phyloP scores from a whole-genome alignment of 495 filamentous ascomycete species.

The Penicillium samsonianum region DNA sequence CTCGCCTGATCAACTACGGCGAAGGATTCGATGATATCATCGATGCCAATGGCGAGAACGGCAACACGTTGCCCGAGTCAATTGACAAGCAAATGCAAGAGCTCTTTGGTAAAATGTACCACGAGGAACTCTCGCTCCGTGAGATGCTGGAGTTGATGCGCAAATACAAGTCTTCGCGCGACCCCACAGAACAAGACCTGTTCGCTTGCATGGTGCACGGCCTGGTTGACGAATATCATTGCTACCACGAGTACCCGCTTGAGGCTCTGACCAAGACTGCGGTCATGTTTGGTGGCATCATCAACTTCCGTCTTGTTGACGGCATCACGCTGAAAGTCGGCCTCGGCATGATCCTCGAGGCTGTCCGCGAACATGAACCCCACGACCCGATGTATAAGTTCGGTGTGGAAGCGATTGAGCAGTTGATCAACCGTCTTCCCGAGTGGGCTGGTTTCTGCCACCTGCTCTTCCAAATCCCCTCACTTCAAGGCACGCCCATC shows the following conservation, averaged over 20 bases:
- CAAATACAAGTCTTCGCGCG: slow-evolving; percentile 79
- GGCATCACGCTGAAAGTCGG: slow-evolving; percentile 88
- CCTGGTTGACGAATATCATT: slow-evolving; percentile 94
- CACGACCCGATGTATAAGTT: slow-evolving; percentile 97
- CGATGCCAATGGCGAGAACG: slow-evolving; percentile 75
- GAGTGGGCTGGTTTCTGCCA: slow-evolving; percentile 93
- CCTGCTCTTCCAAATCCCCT: slow-evolving; percentile 75
- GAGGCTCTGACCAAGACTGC: slow-evolving; percentile 93
- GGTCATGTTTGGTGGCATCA: slow-evolving; percentile 95
- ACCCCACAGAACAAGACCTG: slow-evolving; percentile 83
- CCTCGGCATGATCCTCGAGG: slow-evolving; percentile 92
- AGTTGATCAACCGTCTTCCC: slow-evolving; percentile 74
- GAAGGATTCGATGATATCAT: slow-evolving; percentile 89
- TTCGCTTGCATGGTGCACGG: slow-evolving; percentile 99
- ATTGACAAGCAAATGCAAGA: slow-evolving; percentile 93
- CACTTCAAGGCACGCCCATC: slow-evolving; percentile 79
- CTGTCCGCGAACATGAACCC: slow-evolving; percentile 77
- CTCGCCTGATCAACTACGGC: slow-evolving; percentile 94
- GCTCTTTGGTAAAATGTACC: slow-evolving; percentile 95
- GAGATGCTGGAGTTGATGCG: slow-evolving; percentile 79
- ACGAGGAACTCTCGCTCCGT: slow-evolving; percentile 76
- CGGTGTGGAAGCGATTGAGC: slow-evolving; percentile 91
- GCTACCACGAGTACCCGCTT: slow-evolving; percentile 90
- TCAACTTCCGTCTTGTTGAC: slow-evolving; percentile 85
- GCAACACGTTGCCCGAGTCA: slow-evolving; percentile 73